Conservation (phyloP, 2,329 filamentous ascomycete genomes). For the Mariannaea sp. region DNA sequence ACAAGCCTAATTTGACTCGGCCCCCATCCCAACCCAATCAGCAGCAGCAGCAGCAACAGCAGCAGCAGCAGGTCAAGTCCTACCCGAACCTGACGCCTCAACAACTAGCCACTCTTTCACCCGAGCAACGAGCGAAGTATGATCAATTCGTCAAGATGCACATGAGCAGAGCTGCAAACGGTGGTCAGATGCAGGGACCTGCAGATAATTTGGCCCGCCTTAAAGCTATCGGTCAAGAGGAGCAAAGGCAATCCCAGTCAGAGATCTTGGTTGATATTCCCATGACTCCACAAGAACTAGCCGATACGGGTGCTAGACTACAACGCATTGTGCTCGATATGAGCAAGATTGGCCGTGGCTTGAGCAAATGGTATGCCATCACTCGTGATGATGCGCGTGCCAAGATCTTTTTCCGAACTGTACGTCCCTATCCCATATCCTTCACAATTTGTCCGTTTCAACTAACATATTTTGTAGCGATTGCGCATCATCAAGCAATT, state of each 20-base stretch:
- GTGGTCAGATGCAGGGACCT: conserved; percentile 4
- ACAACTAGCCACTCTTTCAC: conserved; percentile 47
- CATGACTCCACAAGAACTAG: conserved; percentile 52
- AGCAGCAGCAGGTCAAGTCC: conserved; percentile 20
- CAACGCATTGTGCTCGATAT: conserved; percentile 49
- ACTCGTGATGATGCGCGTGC: conserved; percentile 56
- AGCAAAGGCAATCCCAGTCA: conserved; percentile 44
- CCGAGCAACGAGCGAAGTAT: conserved; percentile 53
- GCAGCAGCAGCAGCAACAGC: conserved; percentile 25
- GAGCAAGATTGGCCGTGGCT: conserved; percentile 49
- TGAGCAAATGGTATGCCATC: conserved; percentile 54
- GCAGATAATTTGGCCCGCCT: conserved; percentile 41
- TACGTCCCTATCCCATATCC: conserved; percentile 42
- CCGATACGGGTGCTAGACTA: conserved; percentile 52
- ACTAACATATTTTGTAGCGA: conserved; percentile 52
- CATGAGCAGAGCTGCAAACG: conserved; percentile 32
- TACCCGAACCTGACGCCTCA: conserved; percentile 37
- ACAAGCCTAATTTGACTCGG: conserved; percentile 30
- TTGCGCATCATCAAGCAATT: conserved; percentile 60
- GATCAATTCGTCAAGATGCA: conserved; percentile 46
- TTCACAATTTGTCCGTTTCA: neutral
- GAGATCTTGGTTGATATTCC: conserved; percentile 52
- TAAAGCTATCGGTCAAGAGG: conserved; percentile 46
- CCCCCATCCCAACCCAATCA: conserved; percentile 35
- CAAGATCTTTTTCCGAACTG: conserved; percentile 57